phyloP scores from a whole-genome alignment of 169 alveolate genomes.

The Besnoitia besnoiti region DNA sequence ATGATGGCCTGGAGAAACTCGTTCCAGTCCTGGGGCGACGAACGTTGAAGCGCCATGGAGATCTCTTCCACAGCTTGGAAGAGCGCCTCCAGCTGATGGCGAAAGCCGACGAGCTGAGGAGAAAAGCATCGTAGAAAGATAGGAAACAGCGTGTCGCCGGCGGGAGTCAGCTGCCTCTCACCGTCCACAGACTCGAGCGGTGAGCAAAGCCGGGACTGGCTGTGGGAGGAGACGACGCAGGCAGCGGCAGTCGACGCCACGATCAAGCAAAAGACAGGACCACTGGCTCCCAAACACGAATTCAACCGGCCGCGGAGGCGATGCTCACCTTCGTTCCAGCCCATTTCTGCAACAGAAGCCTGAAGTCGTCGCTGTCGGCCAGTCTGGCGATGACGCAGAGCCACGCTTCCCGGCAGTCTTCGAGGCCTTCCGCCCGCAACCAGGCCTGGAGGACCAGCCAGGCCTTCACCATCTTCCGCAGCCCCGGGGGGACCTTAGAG shows the following conservation, averaged over 20 bases:
- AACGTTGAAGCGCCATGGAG: conserved; percentile 68
- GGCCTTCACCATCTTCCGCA: conserved; percentile 35
- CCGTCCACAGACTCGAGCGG: too few species aligned
- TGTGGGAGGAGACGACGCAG: too few species aligned
- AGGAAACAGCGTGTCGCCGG: too few species aligned
- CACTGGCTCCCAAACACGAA: too few species aligned
- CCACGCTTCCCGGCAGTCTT: conserved; percentile 43
- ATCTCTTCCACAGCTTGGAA: conserved; percentile 53
- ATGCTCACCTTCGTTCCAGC: neutral
- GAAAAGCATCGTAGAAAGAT: neutral
- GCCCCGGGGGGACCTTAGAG: conserved; percentile 36
- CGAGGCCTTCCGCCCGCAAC: conserved; percentile 36
- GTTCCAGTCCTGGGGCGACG: conserved; percentile 68
- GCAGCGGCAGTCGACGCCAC: too few species aligned
- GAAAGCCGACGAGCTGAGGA: conserved; percentile 15
- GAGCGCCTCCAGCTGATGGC: conserved; percentile 44
- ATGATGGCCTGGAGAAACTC: conserved; percentile 63
- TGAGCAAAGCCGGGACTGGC: too few species aligned
- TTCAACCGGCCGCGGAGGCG: too few species aligned
- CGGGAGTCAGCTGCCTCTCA: too few species aligned
- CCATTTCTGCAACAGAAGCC: conserved; percentile 40
- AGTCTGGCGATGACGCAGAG: conserved; percentile 50
- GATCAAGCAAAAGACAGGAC: too few species aligned
- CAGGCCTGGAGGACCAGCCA: conserved; percentile 38
- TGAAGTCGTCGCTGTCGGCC: conserved; percentile 51